Percentiles rank a stretch among this genome's conserved stretches.
phyloP scores from a whole-genome alignment of 164 flowering plant species.

The Aristolochia contorta region DNA sequence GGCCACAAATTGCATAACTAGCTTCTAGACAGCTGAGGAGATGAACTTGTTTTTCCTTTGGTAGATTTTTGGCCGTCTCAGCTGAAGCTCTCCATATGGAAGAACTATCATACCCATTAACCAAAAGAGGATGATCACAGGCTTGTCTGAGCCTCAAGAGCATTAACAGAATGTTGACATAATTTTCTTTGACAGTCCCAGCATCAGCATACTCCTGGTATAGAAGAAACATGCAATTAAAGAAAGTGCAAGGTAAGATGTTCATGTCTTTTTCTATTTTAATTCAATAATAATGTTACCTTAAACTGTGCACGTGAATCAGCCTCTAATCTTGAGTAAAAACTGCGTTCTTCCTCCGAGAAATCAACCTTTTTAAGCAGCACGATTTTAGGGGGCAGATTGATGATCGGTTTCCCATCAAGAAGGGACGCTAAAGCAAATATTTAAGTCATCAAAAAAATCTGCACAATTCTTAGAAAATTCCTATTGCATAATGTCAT shows the following conservation, averaged over 20 bases:
- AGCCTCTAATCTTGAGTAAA: conserved; percentile 71
- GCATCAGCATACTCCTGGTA: conserved; percentile 87
- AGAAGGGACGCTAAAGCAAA: conserved; percentile 42
- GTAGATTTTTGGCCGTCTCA: conserved; percentile 66
- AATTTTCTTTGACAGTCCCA: conserved; percentile 96
- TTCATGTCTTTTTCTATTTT: too few relatives aligned
- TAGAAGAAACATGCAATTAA: too few relatives aligned
- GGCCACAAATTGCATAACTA: conserved; percentile 69
- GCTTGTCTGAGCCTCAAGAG: conserved; percentile 98
- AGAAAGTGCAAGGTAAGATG: too few relatives aligned
- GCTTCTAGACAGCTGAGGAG: conserved; percentile 64
- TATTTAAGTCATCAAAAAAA: too few relatives aligned
- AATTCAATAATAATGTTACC: conserved; percentile 24
- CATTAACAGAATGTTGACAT: conserved; percentile 91
- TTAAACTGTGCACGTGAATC: conserved; percentile 82
- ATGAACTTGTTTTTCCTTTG: conserved; percentile 39
- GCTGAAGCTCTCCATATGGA: conserved; percentile 49
- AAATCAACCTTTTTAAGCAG: conserved; percentile 58
- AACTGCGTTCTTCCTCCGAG: conserved; percentile 67
- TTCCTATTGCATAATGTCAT: too few relatives aligned
- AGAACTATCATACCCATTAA: conserved; percentile 49
- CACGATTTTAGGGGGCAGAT: conserved; percentile 68
- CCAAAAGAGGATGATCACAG: conserved; percentile 95
- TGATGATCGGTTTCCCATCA: conserved; percentile 82
- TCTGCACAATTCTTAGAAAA: too few relatives aligned